Percentiles rank a stretch among this genome's conserved stretches.
phyloP scores from a whole-genome alignment of 192 early-diverging fungal species.

The Chytriomyces sp. region DNA sequence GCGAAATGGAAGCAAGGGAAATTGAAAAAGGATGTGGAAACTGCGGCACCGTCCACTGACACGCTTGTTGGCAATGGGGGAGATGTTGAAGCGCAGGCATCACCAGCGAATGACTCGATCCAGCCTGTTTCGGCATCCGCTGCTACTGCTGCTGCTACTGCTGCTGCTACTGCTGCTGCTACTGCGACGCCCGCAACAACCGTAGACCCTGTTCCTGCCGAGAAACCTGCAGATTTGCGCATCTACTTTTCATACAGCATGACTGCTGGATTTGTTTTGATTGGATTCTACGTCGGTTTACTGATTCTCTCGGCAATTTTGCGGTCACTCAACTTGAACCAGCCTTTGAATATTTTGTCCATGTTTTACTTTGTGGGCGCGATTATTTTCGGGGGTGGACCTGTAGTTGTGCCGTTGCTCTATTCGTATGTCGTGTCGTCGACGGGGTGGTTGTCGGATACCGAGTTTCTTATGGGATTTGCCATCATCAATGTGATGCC shows the following conservation, averaged over 20 bases:
- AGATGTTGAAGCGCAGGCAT: not conserved
- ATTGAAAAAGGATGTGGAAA: not conserved
- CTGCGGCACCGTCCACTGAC: not conserved
- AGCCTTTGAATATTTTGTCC: constrained; percentile 41
- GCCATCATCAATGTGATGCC: constrained; percentile 65
- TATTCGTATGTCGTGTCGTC: constrained; percentile 52
- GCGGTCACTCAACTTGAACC: constrained; percentile 11
- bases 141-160: not conserved
- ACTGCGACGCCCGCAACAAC: not conserved
- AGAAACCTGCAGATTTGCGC: not conserved
- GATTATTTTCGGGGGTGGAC: constrained; percentile 71
- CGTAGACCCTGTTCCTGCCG: not conserved
- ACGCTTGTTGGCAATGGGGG: not conserved
- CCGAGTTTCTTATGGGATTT: constrained; percentile 68
- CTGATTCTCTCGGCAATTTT: constrained; percentile 59
- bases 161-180: not conserved
- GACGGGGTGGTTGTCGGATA: constrained; percentile 57
- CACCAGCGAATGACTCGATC: not conserved
- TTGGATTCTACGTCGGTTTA: constrained; percentile 53
- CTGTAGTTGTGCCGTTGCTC: constrained; percentile 66
- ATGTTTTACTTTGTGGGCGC: constrained; percentile 67
- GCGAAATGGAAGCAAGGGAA: not conserved
- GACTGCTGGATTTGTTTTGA: constrained; percentile 36
- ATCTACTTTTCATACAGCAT: constrained; percentile 33
- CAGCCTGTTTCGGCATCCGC: not conserved